phyloP scores from a whole-genome alignment of 2,329 filamentous ascomycete species.

The Epichloe typhina region DNA sequence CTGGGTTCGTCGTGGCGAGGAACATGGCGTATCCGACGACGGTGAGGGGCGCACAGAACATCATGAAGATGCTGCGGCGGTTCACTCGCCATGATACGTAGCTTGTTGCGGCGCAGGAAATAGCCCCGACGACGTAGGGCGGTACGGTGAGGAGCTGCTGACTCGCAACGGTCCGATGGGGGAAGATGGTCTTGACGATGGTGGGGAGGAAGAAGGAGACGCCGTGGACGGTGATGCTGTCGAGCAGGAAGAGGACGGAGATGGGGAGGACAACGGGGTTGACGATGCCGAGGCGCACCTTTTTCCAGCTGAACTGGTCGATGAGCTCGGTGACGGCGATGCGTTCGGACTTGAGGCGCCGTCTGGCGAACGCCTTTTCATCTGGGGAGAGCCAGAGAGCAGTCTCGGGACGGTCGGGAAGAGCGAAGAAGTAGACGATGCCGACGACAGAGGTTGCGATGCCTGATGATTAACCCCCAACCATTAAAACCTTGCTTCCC shows the following conservation, averaged over 20 bases:
- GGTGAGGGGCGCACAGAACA: constrained; percentile 42
- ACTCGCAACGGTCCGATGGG: constrained; percentile 36
- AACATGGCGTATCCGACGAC: constrained; percentile 60
- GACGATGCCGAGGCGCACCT: constrained; percentile 48
- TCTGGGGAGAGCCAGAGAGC: constrained; percentile 50
- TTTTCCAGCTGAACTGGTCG: constrained; percentile 45
- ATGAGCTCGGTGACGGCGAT: constrained; percentile 41
- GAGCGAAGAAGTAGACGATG: constrained; percentile 43
- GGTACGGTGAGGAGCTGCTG: constrained; percentile 60
- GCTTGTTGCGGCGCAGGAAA: constrained; percentile 47
- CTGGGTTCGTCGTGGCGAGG: constrained; percentile 35
- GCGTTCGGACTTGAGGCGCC: constrained; percentile 45
- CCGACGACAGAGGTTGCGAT: constrained; percentile 41
- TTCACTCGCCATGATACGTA: constrained; percentile 47
- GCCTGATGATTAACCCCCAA: constrained; percentile 21
- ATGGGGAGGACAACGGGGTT: constrained; percentile 41
- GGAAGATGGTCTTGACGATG: constrained; percentile 58
- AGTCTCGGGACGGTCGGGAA: constrained; percentile 53
- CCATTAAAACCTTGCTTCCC: background rate
- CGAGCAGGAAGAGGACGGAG: constrained; percentile 45
- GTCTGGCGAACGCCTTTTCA: constrained; percentile 49
- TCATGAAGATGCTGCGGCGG: constrained; percentile 45
- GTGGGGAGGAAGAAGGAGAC: constrained; percentile 60
- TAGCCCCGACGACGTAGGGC: constrained; percentile 52
- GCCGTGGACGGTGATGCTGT: constrained; percentile 61